These are phyloP conservation scores for Entomortierella lignicola DNA, from an alignment of 192 early-diverging fungal species.

Conservation along the genomic window DNA sequence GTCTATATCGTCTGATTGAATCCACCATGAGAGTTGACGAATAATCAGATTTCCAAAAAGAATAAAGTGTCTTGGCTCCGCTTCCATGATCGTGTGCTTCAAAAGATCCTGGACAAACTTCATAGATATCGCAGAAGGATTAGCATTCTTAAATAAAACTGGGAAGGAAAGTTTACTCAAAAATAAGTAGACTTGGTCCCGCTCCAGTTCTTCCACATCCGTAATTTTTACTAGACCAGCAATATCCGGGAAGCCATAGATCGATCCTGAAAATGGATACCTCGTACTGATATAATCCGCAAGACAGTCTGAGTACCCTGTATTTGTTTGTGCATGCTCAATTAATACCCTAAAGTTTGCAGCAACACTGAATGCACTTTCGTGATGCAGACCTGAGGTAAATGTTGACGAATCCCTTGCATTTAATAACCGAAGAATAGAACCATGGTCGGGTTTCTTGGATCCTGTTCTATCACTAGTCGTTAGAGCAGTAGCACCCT, in stretches of 20 bases:
- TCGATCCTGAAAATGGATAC: slow-evolving; percentile 53
- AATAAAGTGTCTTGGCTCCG: slow-evolving; percentile 6
- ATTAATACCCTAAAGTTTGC: slow-evolving; percentile 34
- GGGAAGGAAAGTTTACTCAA: slow-evolving; percentile 30
- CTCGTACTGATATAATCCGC: slow-evolving; percentile 54
- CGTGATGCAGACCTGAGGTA: slow-evolving; percentile 8
- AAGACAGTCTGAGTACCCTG: slow-evolving; percentile 33
- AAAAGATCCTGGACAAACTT: slow-evolving; percentile 8
- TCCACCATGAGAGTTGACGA: slow-evolving; percentile 23
- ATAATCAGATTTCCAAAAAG: slow-evolving; percentile 22
- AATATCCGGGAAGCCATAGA: slow-evolving; percentile 44
- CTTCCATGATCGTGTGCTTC: background rate
- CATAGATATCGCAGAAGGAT: slow-evolving; percentile 5
- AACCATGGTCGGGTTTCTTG: background rate
- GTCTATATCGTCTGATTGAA: slow-evolving; percentile 1
- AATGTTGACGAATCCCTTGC: slow-evolving; percentile 11
- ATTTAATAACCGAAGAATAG: slow-evolving; percentile 8
- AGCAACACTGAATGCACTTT: slow-evolving; percentile 29
- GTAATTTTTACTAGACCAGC: background rate
- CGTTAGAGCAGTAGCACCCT: background rate
- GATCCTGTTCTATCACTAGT: background rate
- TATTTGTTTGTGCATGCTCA: slow-evolving; percentile 14
- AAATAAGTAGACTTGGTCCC: slow-evolving; percentile 5
- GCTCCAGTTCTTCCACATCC: background rate
- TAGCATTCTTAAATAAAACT: slow-evolving; percentile 38